These are phyloP conservation scores for Podospora comata DNA, from an alignment of 495 filamentous ascomycete genomes.

Conservation along the genomic window DNA sequence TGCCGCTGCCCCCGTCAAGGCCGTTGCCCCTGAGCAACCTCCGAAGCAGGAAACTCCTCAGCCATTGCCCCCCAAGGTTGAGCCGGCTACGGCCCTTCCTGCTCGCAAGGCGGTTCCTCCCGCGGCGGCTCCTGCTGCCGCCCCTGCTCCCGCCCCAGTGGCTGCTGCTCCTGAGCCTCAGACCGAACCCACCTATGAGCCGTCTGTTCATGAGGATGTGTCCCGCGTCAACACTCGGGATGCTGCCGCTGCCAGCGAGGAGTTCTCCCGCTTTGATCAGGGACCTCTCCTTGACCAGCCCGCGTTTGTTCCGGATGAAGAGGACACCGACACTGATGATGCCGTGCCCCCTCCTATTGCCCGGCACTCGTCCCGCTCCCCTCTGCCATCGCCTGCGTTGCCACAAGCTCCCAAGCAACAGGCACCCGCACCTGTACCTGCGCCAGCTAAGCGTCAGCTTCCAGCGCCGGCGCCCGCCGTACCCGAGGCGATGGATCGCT, in stretches of 20 bases:
- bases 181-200: slow-evolving; percentile 45
- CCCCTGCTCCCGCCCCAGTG: slow-evolving; percentile 21
- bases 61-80: slow-evolving; percentile 30
- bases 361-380: slow-evolving; percentile 27
- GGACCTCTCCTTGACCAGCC: slow-evolving; percentile 85
- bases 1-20: slow-evolving; percentile 25
- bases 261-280: slow-evolving; percentile 84
- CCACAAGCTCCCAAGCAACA: slow-evolving; percentile 21
- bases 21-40: slow-evolving; percentile 25
- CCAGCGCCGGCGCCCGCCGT: slow-evolving; percentile 8
- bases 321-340: slow-evolving; percentile 47
- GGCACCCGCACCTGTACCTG: slow-evolving; percentile 22
- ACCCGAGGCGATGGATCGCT: slow-evolving; percentile 63
- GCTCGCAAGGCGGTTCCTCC: slow-evolving; percentile 10
- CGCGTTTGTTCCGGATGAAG: slow-evolving; percentile 72
- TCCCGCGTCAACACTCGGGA: slow-evolving; percentile 66
- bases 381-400: slow-evolving; percentile 23
- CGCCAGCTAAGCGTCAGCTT: slow-evolving; percentile 17
- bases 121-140: slow-evolving; percentile 11
- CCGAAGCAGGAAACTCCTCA: slow-evolving; percentile 25
- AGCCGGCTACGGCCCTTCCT: slow-evolving; percentile 25
- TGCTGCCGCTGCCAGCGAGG: slow-evolving; percentile 60
- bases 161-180: slow-evolving; percentile 16
- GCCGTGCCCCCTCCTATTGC: slow-evolving; percentile 46
- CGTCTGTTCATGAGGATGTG: slow-evolving; percentile 50